Base-by-base conservation (phyloP, 2,329 filamentous ascomycete species). In the Chaetomiaceae sp. region DNA sequence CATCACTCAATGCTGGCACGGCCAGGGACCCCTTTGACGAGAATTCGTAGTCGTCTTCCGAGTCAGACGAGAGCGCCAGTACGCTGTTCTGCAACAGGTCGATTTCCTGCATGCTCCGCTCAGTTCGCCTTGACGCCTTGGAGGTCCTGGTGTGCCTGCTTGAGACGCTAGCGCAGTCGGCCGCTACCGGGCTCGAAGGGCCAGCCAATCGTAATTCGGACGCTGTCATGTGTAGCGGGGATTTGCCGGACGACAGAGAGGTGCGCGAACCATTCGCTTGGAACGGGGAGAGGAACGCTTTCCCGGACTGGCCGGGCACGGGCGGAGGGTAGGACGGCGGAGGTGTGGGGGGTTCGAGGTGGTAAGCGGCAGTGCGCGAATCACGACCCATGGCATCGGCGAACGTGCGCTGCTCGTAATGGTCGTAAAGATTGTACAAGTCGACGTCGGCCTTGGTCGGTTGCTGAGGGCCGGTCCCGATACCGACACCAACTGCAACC, bases 391-490 rank as follows among this genome's bases (percentile, higher is more conserved):
- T 58, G 3, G 71, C 60, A 32, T 73, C 62, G 12, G 70, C 70
- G 47, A 76, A 72, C 0, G 74, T 72, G 66, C 73, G 73, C 53
- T 77, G 70, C 58, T 80, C 77, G 55, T 81, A 79, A 55, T 80
- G 75, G 45, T 76, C 66, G 55, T 80, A 79, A 3, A 81, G 63
- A 42, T 72, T 71, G 35, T 74, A 67, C 18, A 78, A 59, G 3
- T 69, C 70, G 14, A 64, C 61, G 2, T 66, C 57, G 56, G 62
- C 63, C 47, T 50, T 54, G 51, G 50, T 52, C 18, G 30, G 44
- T 14, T 43, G 48, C 15, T 48, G 45, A 12, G 42, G 20, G 18
- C 33, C 18, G 18, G 38, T 6, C n/a, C n/a, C n/a, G 33, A 36
- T 1, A 42, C 24, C n/a, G 47, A 35, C 4, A n/a, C n/a, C n/a